Base-by-base conservation (phyloP, 2,329 filamentous ascomycete species). In the Colletotrichum camelliae region DNA sequence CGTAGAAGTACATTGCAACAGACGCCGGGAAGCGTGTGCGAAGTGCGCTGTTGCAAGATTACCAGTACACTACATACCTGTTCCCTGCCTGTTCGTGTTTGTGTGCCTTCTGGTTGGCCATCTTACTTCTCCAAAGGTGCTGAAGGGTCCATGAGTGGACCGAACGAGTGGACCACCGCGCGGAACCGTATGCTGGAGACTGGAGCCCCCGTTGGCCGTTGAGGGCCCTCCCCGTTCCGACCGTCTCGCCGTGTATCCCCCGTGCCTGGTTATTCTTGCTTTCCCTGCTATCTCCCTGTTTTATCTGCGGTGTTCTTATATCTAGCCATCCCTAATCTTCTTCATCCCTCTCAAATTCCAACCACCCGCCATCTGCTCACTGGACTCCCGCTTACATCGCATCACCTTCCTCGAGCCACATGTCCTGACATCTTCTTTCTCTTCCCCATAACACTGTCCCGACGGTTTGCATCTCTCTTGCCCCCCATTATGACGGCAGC, bases 121-220 rank as follows among this genome's bases (percentile, higher is more conserved):
- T 29, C 31, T 9, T 18, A 16, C 21, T 35, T 29, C 35, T 48
- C 57, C 55, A 43, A 18, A 48, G 55, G 24, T 21, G 60, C 31
- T 29, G n/a, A 7, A 21, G 33, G 18, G 16, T 58, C 64, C 16
- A 21, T 66, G 33, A 66, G 48, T 57, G 67, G 39, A 62, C 68
- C 37, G 68, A 69, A 48, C 48, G 21, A 37, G 68, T 64, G 35
- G 68, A 21, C 43, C 31, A 60, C 39, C 58, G 58, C 55, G 60
- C 39, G 68, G 68, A 64, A 71, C 68, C 60, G 58, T 72, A 27
- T n/a, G 33, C 69, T 66, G 61, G 61, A 55, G 69, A 55, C 35
- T 57, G 58, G 48, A 31, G 9, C 61, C 18, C 60, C 69, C 60
- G 61, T 58, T 58, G 48, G 60, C 69, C 69, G 69, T 71, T 66